phyloP scores from a whole-genome alignment of 352 stramenopile genomes.

The Phytophthora tentaculata region DNA sequence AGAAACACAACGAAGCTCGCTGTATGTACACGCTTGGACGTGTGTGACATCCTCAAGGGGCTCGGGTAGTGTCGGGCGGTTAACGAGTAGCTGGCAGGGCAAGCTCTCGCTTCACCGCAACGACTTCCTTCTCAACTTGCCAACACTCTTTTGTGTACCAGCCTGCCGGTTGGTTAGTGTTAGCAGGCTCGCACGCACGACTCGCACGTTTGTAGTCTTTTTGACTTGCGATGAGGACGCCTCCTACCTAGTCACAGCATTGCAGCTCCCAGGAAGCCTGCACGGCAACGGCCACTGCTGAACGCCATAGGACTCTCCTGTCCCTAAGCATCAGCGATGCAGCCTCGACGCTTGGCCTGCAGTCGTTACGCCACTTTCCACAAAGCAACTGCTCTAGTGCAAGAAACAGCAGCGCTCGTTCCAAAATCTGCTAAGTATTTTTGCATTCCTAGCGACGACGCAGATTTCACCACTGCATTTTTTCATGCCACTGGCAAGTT shows the following conservation, averaged over 20 bases:
- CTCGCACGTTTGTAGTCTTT: slow-evolving; percentile 20
- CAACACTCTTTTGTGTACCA: slow-evolving; percentile 26
- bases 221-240: slow-evolving; percentile 23
- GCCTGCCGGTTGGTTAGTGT: slow-evolving; percentile 29
- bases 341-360: slow-evolving; percentile 34
- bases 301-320: slow-evolving; percentile 19
- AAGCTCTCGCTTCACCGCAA: slow-evolving; percentile 34
- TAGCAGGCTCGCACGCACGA: background rate
- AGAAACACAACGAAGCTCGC: slow-evolving; percentile 20
- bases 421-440: slow-evolving; percentile 9
- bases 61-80: slow-evolving; percentile 1
- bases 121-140: slow-evolving; percentile 24
- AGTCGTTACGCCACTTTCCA: slow-evolving; percentile 33
- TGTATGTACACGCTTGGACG: slow-evolving; percentile 10
- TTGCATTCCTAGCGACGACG: too few species aligned
- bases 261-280: slow-evolving; percentile 18
- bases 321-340: slow-evolving; percentile 4
- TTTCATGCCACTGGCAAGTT: too few species aligned
- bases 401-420: slow-evolving; percentile 29
- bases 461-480: too few species aligned
- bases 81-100: slow-evolving; percentile 16
- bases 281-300: slow-evolving; percentile 33
- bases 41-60: slow-evolving; percentile 15
- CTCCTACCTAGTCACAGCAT: slow-evolving; percentile 13
- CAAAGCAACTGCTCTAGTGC: slow-evolving; percentile 16